Evolutionary conservation across 2,329 filamentous ascomycete species (phyloP).

Genomic region (Paradendryphiella salina): DNA sequence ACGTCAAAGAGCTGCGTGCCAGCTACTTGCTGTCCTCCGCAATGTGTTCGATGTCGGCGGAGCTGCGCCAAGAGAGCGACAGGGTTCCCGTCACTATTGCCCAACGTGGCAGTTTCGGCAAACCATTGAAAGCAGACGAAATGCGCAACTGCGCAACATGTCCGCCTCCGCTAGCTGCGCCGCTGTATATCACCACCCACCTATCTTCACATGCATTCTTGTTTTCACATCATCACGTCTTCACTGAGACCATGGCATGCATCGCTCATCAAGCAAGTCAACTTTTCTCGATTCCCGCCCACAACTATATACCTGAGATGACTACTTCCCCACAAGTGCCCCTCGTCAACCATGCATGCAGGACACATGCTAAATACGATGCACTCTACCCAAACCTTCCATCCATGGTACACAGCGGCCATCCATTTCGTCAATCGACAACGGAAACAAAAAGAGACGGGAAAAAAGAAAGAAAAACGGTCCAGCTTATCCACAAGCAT

Average conservation of each 20-base stretch:
- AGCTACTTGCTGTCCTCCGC: conserved; percentile 15
- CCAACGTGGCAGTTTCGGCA: conserved; percentile 23
- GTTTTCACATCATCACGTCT: background rate
- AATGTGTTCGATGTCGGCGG: conserved; percentile 32
- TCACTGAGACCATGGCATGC: background rate
- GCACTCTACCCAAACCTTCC: conserved; percentile 23
- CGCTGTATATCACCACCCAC: background rate
- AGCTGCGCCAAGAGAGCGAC: conserved; percentile 33
- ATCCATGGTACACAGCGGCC: conserved; percentile 18
- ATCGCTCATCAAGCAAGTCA: conserved; percentile 5
- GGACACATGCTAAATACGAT: conserved; percentile 31
- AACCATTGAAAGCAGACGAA: conserved; percentile 27
- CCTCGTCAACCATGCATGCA: conserved; percentile 18
- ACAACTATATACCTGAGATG: conserved; percentile 38
- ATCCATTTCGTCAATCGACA: conserved; percentile 27
- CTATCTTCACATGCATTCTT: background rate
- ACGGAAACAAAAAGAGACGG: no score
- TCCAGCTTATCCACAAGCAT: conserved; percentile 37
- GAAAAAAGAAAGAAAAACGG: no score
- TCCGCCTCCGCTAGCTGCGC: conserved; percentile 15
- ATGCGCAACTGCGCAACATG: conserved; percentile 31
- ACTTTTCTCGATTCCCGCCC: conserved; percentile 37
- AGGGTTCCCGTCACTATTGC: conserved; percentile 32
- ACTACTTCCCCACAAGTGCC: conserved; percentile 36
- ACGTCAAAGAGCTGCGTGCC: background rate